Base-by-base conservation (phyloP, 2,329 filamentous ascomycete genomes). In the Diplodia corticola region DNA sequence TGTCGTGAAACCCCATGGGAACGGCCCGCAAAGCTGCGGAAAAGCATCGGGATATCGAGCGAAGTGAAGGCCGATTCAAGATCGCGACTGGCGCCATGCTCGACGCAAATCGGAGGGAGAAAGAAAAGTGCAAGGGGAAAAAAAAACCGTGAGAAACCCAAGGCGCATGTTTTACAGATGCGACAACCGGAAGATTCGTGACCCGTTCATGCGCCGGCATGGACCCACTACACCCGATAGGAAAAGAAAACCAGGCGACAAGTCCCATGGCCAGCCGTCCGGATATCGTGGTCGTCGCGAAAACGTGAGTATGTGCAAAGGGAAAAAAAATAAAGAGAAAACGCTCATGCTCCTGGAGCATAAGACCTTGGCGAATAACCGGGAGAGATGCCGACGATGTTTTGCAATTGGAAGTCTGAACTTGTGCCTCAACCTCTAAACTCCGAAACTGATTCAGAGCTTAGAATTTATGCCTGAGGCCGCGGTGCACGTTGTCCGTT, bases 401-500 rank as follows among this genome's bases (percentile, higher is more conserved):
- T 48, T 46, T 54, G 33, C 63, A 54, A 65, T 17, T 30, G 30
- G 35, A 59, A 68, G 64, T 68, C 55, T 53, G 61, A 68, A 57
- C 33, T 12, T 51, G 65, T 44, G 33, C 48, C 46, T 59, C 54
- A 61, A 65, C 69, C 70, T 60, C 66, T 69, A 54, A 59, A 63
- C 54, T 64, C 49, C 50, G 49, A 55, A 22, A 48, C 4, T 10
- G 26, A 33, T 33, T 20, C 26, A 49, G 55, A 50, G 37, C 17
- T 60, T 12, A 46, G 33, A 24, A 40, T 67, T 63, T 76, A 77
- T 53, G 75, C 73, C 66, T 73, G 73, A 64, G 74, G 76, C 65
- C 74, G 73, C 61, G 73, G 69, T 59, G 75, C 74, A 30, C 76
- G 74, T 67, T 75, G 75, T 69, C 74, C 70, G 61, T 74, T 72